Evolutionary conservation across 1,284 basidiomycete genomes (phyloP).

Genomic region (Coniophora puteana): DNA sequence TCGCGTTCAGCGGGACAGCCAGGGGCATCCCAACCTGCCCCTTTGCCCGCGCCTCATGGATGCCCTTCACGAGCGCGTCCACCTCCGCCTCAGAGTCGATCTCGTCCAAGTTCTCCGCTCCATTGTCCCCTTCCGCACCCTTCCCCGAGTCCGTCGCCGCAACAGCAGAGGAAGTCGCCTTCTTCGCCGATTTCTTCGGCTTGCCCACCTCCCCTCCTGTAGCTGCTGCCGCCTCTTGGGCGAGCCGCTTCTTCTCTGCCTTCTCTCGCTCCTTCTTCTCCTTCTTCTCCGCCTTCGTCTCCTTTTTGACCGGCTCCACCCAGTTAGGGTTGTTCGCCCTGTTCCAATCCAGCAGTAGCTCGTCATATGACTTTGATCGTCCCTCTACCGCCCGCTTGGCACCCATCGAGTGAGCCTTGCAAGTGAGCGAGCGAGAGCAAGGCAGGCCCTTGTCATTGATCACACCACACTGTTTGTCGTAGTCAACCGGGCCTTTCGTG

Average conservation of each 20-base stretch:
- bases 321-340: conserved; percentile 90
- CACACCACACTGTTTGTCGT: conserved; percentile 94
- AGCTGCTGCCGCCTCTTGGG: conserved; percentile 61
- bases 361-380: conserved; percentile 84
- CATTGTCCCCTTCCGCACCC: conserved; percentile 47
- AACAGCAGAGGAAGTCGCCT: conserved; percentile 36
- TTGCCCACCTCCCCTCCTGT: conserved; percentile 44
- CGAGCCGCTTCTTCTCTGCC: conserved; percentile 68
- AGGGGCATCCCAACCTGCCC: conserved; percentile 46
- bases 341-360: conserved; percentile 90
- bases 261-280: conserved; percentile 77
- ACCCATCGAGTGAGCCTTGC: conserved; percentile 98
- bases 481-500: conserved; percentile 82
- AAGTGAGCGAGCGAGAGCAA: conserved; percentile 95
- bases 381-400: conserved; percentile 92
- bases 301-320: conserved; percentile 86
- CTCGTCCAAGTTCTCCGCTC: conserved; percentile 74
- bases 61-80: conserved; percentile 49
- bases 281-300: conserved; percentile 79
- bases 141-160: conserved; percentile 38
- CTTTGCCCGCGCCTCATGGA: conserved; percentile 51
- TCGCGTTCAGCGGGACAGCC: conserved; percentile 44
- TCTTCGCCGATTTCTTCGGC: conserved; percentile 37
- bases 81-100: conserved; percentile 76
- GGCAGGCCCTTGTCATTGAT: conserved; percentile 95